Base-by-base conservation (phyloP, 441 rosid genomes). In the Theobroma grandiflorum region DNA sequence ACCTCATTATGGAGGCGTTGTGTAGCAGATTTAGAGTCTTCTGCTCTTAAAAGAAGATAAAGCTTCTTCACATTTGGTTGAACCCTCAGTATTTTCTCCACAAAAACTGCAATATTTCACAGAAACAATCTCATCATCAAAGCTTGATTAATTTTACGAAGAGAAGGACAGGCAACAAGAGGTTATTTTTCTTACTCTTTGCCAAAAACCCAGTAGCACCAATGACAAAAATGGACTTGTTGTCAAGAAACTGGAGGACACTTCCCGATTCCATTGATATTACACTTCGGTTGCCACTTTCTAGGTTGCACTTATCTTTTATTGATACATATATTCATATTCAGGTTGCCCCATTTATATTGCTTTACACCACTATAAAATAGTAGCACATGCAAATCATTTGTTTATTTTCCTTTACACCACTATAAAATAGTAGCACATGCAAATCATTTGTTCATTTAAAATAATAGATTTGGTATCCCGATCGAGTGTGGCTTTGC, bases 41-140 rank as follows among this genome's bases (percentile, higher is more conserved):
- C 2, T 35, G 92, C 94, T 78, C 92, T 82, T 40, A 89, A 10
- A 4, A 91, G 83, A 79, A 89, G 92, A 68, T 86, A 89, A 20
- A 89, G 79, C 81, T 88, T 89, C 88, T 89, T 89, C 87, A 89
- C 89, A 75, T 89, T 88, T 64, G 94, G 92, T 81, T 91, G 92
- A 78, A 88, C 85, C 80, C 94, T 89, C 15, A 89, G 47, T 43
- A 88, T 86, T 86, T 89, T 89, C 86, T 91, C 94, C 59, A 84
- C 79, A 62, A 91, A 74, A 80, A 94, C 98, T 92, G 81, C 87
- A 83, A 1, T 42, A 63, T 14, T 1, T 26, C 35, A 20, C 52
- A 40, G 31, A 43, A 43, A 50, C 15, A 50, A 50, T 50, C 18
- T 14, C 16, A 50, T 14, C 18, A 50, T 50, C 55, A 50, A 14